phyloP scores from a whole-genome alignment of 2,329 filamentous ascomycete species.

The Claviceps sp. region DNA sequence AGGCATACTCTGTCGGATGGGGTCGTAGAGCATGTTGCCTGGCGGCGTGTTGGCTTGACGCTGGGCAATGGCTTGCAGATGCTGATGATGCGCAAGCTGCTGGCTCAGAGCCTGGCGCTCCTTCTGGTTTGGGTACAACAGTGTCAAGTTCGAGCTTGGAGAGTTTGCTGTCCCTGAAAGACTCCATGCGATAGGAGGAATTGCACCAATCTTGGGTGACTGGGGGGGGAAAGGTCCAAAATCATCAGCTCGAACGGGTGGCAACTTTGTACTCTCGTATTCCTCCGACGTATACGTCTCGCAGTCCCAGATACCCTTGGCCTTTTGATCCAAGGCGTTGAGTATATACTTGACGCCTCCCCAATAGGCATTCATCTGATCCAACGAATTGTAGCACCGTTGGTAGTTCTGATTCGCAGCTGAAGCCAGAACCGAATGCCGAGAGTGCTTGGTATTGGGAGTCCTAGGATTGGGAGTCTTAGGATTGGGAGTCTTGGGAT shows the following conservation, averaged over 20 bases:
- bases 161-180: slow-evolving; percentile 81
- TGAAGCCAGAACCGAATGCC: slow-evolving; percentile 65
- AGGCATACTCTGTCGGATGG: slow-evolving; percentile 41
- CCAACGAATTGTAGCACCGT: slow-evolving; percentile 69
- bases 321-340: slow-evolving; percentile 74
- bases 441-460: slow-evolving; percentile 30
- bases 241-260: slow-evolving; percentile 24
- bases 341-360: slow-evolving; percentile 77
- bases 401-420: slow-evolving; percentile 81
- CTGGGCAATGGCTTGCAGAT: background rate
- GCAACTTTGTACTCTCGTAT: slow-evolving; percentile 54
- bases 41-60: slow-evolving; percentile 34
- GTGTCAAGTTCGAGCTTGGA: slow-evolving; percentile 67
- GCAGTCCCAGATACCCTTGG: slow-evolving; percentile 73
- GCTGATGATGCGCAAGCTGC: slow-evolving; percentile 3
- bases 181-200: slow-evolving; percentile 60
- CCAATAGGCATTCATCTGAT: slow-evolving; percentile 75
- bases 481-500: no score
- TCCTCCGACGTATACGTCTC: slow-evolving; percentile 58
- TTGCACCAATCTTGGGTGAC: slow-evolving; percentile 28
- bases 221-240: slow-evolving; percentile 29
- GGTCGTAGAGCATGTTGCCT: slow-evolving; percentile 47
- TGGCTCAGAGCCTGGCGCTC: slow-evolving; percentile 1
- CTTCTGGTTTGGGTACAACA: slow-evolving; percentile 53
- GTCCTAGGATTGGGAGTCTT: slow-evolving; percentile 1